A percentile compares a stretch with the other conserved stretches of the same genome.
Conservation (phyloP, 331 rosid genomes). For the Cydonia oblonga region DNA sequence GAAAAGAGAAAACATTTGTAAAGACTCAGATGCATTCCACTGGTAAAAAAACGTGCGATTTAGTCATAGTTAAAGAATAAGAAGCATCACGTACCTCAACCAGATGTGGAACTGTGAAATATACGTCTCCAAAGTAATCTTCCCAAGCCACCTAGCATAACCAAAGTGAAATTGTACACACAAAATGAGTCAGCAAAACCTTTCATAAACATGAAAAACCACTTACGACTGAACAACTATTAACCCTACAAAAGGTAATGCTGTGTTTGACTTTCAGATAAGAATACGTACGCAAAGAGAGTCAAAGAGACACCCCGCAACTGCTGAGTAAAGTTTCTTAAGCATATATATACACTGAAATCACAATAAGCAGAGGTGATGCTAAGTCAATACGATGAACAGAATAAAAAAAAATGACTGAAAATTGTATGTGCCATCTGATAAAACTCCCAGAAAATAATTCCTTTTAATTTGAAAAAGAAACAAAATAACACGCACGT, state of each 20-base stretch:
- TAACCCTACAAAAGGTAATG: neutral
- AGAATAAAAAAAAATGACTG: neutral
- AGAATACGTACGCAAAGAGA: slow-evolving; percentile 73
- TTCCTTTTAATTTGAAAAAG: neutral
- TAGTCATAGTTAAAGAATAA: neutral
- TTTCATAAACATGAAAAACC: neutral
- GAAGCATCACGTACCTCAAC: slow-evolving; percentile 60
- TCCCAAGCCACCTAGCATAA: slow-evolving; percentile 87
- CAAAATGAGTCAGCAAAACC: slow-evolving; percentile 4
- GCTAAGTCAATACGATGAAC: neutral
- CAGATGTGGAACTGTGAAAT: slow-evolving; percentile 98
- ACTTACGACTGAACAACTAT: neutral
- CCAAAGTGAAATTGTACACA: slow-evolving; percentile 1
- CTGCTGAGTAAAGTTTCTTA: slow-evolving; percentile 87
- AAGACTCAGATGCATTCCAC: neutral
- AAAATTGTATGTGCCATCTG: neutral
- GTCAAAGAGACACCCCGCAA: slow-evolving; percentile 71
- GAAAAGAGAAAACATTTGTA: neutral
- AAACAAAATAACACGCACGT: slow-evolving; percentile 43
- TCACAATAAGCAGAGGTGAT: slow-evolving; percentile 12
- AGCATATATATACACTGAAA: slow-evolving; percentile 83
- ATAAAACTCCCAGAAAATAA: neutral
- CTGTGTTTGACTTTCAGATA: slow-evolving; percentile 10
- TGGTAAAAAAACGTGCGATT: neutral
- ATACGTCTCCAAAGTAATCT: slow-evolving; percentile 93